Conservation (phyloP, 2,329 filamentous ascomycete genomes). For the Pseudogymnoascus sp. region DNA sequence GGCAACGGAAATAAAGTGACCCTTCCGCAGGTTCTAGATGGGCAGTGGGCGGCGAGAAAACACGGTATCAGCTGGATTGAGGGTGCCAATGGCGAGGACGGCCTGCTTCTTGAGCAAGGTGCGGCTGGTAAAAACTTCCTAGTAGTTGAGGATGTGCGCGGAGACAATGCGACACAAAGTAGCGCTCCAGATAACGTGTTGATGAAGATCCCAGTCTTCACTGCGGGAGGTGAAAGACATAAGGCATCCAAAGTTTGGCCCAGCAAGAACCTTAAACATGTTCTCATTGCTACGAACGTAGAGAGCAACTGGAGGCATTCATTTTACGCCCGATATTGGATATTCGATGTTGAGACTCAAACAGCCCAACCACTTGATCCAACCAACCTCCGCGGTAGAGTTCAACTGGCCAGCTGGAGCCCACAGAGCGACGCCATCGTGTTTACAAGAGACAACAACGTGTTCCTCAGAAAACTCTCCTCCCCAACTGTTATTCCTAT, state of each 20-base stretch:
- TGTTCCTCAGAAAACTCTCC: slow-evolving; percentile 67
- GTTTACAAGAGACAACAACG: slow-evolving; percentile 86
- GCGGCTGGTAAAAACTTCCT: slow-evolving; percentile 63
- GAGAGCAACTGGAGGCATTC: slow-evolving; percentile 86
- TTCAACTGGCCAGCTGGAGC: slow-evolving; percentile 87
- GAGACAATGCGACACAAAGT: slow-evolving; percentile 37
- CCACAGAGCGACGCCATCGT: slow-evolving; percentile 78
- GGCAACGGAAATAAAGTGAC: slow-evolving; percentile 66
- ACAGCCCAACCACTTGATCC: slow-evolving; percentile 70
- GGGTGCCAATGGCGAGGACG: slow-evolving; percentile 70
- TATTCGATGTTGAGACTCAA: slow-evolving; percentile 82
- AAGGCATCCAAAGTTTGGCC: slow-evolving; percentile 59
- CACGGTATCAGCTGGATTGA: slow-evolving; percentile 71
- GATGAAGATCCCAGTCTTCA: slow-evolving; percentile 63
- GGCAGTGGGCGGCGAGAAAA: slow-evolving; percentile 55
- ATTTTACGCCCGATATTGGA: slow-evolving; percentile 77
- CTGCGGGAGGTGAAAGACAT: slow-evolving; percentile 48
- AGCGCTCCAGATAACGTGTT: slow-evolving; percentile 50
- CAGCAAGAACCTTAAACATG: slow-evolving; percentile 76
- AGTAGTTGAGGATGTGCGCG: slow-evolving; percentile 77
- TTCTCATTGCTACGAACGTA: slow-evolving; percentile 68
- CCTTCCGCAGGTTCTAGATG: slow-evolving; percentile 60
- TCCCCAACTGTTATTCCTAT: slow-evolving; percentile 45
- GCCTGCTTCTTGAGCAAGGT: slow-evolving; percentile 69
- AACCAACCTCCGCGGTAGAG: slow-evolving; percentile 50